Evolutionary conservation across 2,329 filamentous ascomycete species (phyloP).

Genomic region (Colletotrichum chrysophilum): DNA sequence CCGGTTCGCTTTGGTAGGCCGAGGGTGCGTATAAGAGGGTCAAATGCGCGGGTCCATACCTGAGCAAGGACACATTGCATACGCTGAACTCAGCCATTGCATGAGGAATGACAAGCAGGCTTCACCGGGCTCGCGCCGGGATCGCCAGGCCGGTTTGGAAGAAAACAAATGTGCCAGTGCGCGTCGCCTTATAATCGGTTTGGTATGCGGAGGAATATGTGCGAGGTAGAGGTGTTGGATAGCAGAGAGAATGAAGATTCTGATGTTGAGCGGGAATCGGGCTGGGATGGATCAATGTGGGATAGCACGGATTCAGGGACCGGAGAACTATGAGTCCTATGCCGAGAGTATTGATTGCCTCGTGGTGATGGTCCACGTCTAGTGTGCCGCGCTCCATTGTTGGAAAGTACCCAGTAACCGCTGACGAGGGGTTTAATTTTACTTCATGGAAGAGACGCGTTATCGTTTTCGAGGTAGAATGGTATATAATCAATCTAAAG

Average conservation of each 20-base stretch:
- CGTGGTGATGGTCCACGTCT: too few species aligned
- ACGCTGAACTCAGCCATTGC: neutral
- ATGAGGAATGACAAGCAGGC: neutral
- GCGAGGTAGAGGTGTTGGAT: accelerated
- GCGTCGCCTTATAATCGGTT: too few species aligned
- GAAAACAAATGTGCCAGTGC: too few species aligned
- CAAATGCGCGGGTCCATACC: too few species aligned
- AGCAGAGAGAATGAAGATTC: accelerated
- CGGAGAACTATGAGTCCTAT: neutral
- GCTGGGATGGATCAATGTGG: too few species aligned
- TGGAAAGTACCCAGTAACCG: accelerated
- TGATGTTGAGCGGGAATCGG: neutral
- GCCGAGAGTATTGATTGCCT: too few species aligned
- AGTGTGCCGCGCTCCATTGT: neutral
- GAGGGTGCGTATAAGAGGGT: neutral
- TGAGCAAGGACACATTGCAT: too few species aligned
- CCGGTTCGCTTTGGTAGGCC: too few species aligned
- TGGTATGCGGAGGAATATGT: neutral
- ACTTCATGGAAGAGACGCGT: neutral
- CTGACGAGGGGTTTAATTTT: neutral
- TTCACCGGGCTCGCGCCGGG: neutral
- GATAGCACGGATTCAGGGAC: too few species aligned
- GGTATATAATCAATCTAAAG: neutral
- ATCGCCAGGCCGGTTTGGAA: neutral
- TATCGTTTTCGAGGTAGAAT: accelerated